Percentiles rank a stretch among this genome's conserved stretches.
phyloP scores from a whole-genome alignment of 352 stramenopile genomes.

The Pythium sp. region DNA sequence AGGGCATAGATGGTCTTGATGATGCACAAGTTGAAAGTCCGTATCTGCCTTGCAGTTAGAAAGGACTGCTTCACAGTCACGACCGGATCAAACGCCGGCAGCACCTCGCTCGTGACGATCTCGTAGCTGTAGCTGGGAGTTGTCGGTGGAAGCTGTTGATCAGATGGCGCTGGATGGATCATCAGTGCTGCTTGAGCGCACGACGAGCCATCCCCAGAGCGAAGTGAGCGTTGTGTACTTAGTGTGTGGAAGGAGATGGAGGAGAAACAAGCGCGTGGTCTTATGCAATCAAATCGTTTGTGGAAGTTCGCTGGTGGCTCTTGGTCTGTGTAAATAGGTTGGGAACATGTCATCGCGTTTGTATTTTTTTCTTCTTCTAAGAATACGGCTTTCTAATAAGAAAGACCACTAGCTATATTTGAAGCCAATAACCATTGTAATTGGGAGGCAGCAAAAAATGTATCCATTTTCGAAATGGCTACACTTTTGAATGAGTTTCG shows the following conservation, averaged over 20 bases:
- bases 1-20: not conserved
- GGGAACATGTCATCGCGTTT: not conserved
- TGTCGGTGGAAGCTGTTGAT: not conserved
- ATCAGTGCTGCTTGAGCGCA: not conserved
- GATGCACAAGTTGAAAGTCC: slow-evolving; percentile 4
- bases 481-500: not conserved
- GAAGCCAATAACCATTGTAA: not conserved
- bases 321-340: not conserved
- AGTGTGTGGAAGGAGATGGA: not conserved
- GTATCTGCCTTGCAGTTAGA: not conserved
- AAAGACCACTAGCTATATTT: not conserved
- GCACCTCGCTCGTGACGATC: slow-evolving; percentile 5
- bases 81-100: slow-evolving; percentile 2
- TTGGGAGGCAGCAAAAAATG: not conserved
- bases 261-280: not conserved
- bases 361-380: not conserved
- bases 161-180: slow-evolving; percentile 1
- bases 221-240: not conserved
- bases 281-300: not conserved
- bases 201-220: not conserved
- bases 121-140: slow-evolving; percentile 2
- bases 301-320: not conserved
- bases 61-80: slow-evolving; percentile 11
- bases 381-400: not conserved
- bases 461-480: not conserved